Conservation (phyloP, 2,329 filamentous ascomycete genomes). For the Colletotrichum tropicicola region DNA sequence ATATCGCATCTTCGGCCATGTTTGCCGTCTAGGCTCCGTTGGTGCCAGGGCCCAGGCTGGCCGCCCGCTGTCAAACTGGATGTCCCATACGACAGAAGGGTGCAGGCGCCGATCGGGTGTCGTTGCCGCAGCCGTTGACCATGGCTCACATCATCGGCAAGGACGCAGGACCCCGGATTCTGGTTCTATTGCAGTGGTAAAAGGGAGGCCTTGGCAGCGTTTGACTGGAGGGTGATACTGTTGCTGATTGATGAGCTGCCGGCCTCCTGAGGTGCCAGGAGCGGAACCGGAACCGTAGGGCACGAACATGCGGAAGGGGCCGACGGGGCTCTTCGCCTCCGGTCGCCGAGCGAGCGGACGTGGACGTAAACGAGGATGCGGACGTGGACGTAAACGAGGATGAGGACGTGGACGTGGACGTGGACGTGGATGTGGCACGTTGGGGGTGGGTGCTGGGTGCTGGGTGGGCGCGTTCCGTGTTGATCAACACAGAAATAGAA, state of each 20-base stretch:
- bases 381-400: background rate
- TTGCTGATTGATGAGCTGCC: constrained; percentile 28
- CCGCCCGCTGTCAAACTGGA: background rate
- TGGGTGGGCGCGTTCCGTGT: background rate
- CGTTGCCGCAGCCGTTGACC: constrained; percentile 3
- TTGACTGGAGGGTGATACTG: constrained; percentile 15
- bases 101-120: constrained; percentile 14
- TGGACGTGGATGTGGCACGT: background rate
- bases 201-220: constrained; percentile 20
- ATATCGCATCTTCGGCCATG: background rate
- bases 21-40: background rate
- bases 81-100: background rate
- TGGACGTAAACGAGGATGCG: background rate
- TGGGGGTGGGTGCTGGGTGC: background rate
- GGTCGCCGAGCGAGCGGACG: too few relatives aligned
- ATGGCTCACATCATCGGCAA: constrained; percentile 17
- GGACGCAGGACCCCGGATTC: constrained; percentile 4
- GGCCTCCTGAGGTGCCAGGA: background rate
- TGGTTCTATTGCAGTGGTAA: background rate
- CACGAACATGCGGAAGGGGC: constrained; percentile 12
- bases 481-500: constrained; percentile 11
- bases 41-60: background rate
- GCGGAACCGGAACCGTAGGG: background rate
- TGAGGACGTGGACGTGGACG: background rate
- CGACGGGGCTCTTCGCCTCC: background rate